Percentiles rank a stretch among this genome's conserved stretches.
These are phyloP conservation scores for Allantophomopsis lycopodina DNA, from an alignment of 2,329 filamentous ascomycete genomes.

Conservation along the genomic window DNA sequence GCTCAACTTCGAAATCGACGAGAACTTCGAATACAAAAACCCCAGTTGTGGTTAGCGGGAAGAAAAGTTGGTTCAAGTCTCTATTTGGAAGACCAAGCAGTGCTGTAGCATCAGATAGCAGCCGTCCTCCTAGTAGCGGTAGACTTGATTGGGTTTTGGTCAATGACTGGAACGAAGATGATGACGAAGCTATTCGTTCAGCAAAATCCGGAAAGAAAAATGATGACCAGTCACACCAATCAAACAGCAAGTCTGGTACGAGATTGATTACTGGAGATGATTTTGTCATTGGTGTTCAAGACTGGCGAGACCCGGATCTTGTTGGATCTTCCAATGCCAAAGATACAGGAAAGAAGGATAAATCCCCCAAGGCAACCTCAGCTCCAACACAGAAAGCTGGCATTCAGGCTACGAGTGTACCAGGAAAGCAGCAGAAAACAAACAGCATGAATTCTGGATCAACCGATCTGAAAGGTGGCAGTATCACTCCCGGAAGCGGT, in stretches of 20 bases:
- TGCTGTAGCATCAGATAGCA: conserved; percentile 30
- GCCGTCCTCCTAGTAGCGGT: conserved; percentile 58
- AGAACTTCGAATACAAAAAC: conserved; percentile 6
- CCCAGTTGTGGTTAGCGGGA: conserved; percentile 6
- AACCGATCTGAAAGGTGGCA: conserved; percentile 41
- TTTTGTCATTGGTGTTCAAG: conserved; percentile 74
- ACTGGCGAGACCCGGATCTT: conserved; percentile 72
- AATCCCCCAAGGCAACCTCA: conserved; percentile 10
- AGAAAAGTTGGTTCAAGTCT: conserved; percentile 29
- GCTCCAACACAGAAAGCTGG: conserved; percentile 8
- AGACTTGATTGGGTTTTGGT: conserved; percentile 61
- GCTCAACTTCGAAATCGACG: conserved; percentile 11
- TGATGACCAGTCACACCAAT: not conserved
- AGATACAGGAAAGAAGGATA: conserved; percentile 17
- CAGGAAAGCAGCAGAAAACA: not conserved
- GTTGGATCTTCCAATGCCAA: conserved; percentile 24
- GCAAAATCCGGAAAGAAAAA: not conserved
- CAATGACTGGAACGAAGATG: conserved; percentile 49
- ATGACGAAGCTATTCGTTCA: conserved; percentile 17
- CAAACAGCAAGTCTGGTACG: conserved; percentile 12
- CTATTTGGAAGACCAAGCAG: conserved; percentile 23
- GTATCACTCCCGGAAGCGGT: conserved; percentile 58
- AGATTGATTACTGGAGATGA: conserved; percentile 32
- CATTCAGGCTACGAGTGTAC: conserved; percentile 6
- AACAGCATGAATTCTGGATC: no score